Evolutionary conservation across 371 early-diverging fungal genomes (phyloP).

Genomic region (Blyttiomyces sp.): DNA sequence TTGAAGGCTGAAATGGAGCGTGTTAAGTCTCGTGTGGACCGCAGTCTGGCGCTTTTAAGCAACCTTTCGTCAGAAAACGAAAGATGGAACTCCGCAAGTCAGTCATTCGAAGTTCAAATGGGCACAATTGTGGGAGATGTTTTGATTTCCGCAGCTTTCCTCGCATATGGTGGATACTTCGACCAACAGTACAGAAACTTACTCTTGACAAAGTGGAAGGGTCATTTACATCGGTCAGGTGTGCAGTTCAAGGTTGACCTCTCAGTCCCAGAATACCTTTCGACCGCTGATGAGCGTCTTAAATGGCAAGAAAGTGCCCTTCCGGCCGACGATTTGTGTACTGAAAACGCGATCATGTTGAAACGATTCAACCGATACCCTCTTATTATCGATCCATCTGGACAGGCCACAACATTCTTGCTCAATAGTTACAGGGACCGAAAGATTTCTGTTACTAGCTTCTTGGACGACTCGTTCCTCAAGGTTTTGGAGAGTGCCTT

Average conservation of each 20-base stretch:
- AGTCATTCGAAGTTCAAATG: conserved; percentile 94
- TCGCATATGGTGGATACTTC: conserved; percentile 96
- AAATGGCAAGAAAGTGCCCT: conserved; percentile 86
- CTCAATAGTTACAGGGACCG: conserved; percentile 80
- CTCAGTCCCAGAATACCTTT: conserved; percentile 87
- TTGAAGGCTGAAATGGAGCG: conserved; percentile 94
- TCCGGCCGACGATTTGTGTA: conserved; percentile 89
- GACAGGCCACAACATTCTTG: conserved; percentile 88
- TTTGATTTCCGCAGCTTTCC: conserved; percentile 86
- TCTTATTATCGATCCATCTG: conserved; percentile 95
- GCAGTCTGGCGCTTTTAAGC: conserved; percentile 84
- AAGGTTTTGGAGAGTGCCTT: conserved; percentile 96
- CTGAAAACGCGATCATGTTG: conserved; percentile 96
- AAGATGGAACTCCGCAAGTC: conserved; percentile 90
- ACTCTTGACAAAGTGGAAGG: conserved; percentile 75
- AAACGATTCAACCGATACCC: conserved; percentile 93
- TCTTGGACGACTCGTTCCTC: conserved; percentile 94
- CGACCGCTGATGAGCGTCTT: conserved; percentile 88
- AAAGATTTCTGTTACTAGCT: conserved; percentile 92
- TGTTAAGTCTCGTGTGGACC: conserved; percentile 90
- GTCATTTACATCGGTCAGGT: conserved; percentile 68
- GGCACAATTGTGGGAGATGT: conserved; percentile 97
- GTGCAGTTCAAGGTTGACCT: conserved; percentile 80
- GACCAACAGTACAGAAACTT: conserved; percentile 91
- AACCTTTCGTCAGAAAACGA: conserved; percentile 89